A percentile compares a stretch with the other conserved stretches of the same genome.
These are phyloP conservation scores for Globisporangium rhizosaccharum DNA, from an alignment of 352 stramenopile genomes.

Conservation along the genomic window DNA sequence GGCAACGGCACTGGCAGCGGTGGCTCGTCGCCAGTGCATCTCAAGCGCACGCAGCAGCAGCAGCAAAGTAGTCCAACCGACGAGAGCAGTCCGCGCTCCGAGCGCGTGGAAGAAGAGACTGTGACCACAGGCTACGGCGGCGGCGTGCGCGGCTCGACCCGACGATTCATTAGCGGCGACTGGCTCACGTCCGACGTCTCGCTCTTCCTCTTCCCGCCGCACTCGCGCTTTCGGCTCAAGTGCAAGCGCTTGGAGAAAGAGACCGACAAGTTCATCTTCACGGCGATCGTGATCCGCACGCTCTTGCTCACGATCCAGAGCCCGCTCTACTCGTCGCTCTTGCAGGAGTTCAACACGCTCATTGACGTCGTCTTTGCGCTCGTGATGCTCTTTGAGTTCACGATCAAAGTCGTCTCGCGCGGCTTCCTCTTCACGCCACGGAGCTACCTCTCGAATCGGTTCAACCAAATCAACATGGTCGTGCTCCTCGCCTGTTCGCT, in stretches of 20 bases:
- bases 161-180: conserved; percentile 51
- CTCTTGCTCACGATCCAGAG: conserved; percentile 70
- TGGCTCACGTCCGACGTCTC: conserved; percentile 80
- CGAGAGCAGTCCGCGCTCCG: background rate
- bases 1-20: background rate
- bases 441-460: conserved; percentile 76
- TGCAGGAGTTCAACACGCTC: conserved; percentile 77
- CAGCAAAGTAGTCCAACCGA: background rate
- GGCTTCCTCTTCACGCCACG: conserved; percentile 76
- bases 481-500: conserved; percentile 73
- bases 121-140: conserved; percentile 1
- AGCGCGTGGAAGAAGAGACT: conserved; percentile 2
- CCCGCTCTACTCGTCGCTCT: conserved; percentile 67
- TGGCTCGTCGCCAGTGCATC: conserved; percentile 2
- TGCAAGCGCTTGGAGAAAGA: conserved; percentile 73
- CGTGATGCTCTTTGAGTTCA: conserved; percentile 79
- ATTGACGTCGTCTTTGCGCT: conserved; percentile 66
- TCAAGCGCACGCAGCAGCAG: conserved; percentile 1
- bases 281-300: conserved; percentile 71
- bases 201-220: conserved; percentile 66
- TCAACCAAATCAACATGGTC: conserved; percentile 85
- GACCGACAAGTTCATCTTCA: conserved; percentile 83
- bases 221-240: conserved; percentile 62
- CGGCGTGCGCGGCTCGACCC: conserved; percentile 12
- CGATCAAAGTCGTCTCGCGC: conserved; percentile 74